Evolutionary conservation across 768 basidiomycete species (phyloP), one percentile per base, ranked within the genome.

Genomic region (Paxillus involutus): DNA sequence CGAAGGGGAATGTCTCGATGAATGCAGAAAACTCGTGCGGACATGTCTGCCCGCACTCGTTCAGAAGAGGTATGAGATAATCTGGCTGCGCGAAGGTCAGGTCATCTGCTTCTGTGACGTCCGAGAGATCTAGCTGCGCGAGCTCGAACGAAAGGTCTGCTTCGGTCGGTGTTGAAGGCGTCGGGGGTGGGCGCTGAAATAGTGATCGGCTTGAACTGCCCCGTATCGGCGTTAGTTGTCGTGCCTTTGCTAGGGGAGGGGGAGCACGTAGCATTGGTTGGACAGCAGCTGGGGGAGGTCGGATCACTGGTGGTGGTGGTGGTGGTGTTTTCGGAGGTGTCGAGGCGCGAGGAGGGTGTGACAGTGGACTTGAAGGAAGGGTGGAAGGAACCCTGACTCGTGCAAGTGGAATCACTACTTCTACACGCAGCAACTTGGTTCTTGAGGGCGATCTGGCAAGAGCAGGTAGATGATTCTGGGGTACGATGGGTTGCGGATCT

Each of bases 11-110:
- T 19, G 83, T 82, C 59, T 87, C 82, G 36, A 94, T 89, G 71
- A 94, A 94, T 3, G 87, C 80, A 42, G 88, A 89, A 62, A 94
- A 93, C 57, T 91, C 88, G 60, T 88, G 78, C 7, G 86, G 81
- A 13, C 80, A 79, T 29, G 72, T 74, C 66, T 93, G 91, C 30
- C 77, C 72, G 59, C 91, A 93, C 68, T 90, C 88, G 12, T 74
- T 72, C n/a, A 92, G 71, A 2, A 93, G 76, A 3, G 87, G 83
- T 32, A 71, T 59, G 4, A 93, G 79, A 59, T 86, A 81, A 40
- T 73, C 72, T 1, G 87, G 85, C 24, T 49, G 74, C 67, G 47
- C 62, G 71, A 49, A 78, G 60, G 35, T 61, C 16, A 83, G 69
- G 21, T 77, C 74, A 29, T 76, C 76, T 36, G 82, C 72, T 51